Conservation (phyloP, 176 grass and related monocot genomes). For the Cenchrus americanus region DNA sequence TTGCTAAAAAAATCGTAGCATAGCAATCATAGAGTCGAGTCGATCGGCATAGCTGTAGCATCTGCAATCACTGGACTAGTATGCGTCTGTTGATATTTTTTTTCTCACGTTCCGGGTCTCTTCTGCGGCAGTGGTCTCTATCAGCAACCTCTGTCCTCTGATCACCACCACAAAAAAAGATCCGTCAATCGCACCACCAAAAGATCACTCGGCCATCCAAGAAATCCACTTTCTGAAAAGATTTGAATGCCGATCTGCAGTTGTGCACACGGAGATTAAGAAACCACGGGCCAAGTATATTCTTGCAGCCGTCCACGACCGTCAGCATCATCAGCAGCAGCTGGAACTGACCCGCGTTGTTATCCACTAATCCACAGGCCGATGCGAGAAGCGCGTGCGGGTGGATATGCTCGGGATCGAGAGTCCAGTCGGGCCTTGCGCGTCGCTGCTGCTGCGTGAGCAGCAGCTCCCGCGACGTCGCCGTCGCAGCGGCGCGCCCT, state of each 20-base stretch:
- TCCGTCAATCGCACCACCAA: not conserved
- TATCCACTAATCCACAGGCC: not conserved
- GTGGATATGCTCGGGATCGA: not conserved
- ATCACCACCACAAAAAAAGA: too few relatives aligned
- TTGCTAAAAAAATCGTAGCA: not conserved
- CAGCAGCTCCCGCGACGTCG: conserved; percentile 5
- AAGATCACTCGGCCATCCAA: not conserved
- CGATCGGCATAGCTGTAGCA: conserved; percentile 6
- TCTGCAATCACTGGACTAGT: conserved; percentile 1
- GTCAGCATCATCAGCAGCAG: not conserved
- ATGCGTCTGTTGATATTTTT: not conserved
- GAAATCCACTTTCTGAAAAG: not conserved
- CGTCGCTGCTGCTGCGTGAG: not conserved
- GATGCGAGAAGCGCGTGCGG: conserved; percentile 11
- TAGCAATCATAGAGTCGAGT: not conserved
- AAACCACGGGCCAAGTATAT: not conserved
- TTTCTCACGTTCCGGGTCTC: not conserved
- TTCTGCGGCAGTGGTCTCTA: not conserved
- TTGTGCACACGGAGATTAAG: not conserved
- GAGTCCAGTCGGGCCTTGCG: not conserved
- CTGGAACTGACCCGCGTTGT: not conserved
- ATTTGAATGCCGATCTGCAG: too few relatives aligned
- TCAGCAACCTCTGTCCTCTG: not conserved
- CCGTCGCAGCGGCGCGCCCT: not conserved
- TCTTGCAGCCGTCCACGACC: not conserved